A percentile compares a stretch with the other conserved stretches of the same genome.
Evolutionary conservation across 2,329 filamentous ascomycete genomes (phyloP).

Genomic region (Chrysosporium queenslandicum): DNA sequence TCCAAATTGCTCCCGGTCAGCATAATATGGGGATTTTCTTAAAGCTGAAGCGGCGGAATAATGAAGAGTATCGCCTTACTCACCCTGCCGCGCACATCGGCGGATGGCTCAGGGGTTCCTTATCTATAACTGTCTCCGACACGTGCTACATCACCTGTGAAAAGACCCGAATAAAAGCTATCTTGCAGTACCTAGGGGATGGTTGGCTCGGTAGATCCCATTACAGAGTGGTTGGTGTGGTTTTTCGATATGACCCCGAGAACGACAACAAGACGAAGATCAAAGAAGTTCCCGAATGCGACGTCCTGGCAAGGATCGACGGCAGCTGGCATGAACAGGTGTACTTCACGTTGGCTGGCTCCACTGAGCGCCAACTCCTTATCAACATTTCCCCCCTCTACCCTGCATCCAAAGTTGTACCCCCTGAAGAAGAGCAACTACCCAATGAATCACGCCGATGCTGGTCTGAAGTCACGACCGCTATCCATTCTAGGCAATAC

Average conservation of each 20-base stretch:
- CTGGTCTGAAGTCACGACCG: slow-evolving; percentile 79
- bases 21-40: slow-evolving; percentile 97
- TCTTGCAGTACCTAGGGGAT: slow-evolving; percentile 86
- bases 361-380: slow-evolving; percentile 54
- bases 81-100: slow-evolving; percentile 90
- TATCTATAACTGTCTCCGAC: slow-evolving; percentile 85
- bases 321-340: slow-evolving; percentile 74
- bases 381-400: slow-evolving; percentile 79
- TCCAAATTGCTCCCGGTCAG: slow-evolving; percentile 82
- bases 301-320: slow-evolving; percentile 70
- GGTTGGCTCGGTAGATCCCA: slow-evolving; percentile 87
- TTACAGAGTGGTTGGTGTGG: slow-evolving; percentile 80
- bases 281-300: slow-evolving; percentile 75
- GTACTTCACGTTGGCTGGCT: slow-evolving; percentile 46
- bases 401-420: slow-evolving; percentile 68
- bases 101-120: slow-evolving; percentile 73
- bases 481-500: slow-evolving; percentile 75
- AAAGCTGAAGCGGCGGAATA: slow-evolving; percentile 63
- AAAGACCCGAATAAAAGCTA: slow-evolving; percentile 83
- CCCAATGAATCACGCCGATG: slow-evolving; percentile 81
- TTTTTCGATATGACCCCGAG: slow-evolving; percentile 81
- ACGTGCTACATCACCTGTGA: slow-evolving; percentile 78
- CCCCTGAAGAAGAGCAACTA: slow-evolving; percentile 67
- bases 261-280: slow-evolving; percentile 72
- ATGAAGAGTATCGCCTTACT: slow-evolving; percentile 89